Base-by-base conservation (phyloP, 1,284 basidiomycete genomes). In the Bjerkandera adusta region DNA sequence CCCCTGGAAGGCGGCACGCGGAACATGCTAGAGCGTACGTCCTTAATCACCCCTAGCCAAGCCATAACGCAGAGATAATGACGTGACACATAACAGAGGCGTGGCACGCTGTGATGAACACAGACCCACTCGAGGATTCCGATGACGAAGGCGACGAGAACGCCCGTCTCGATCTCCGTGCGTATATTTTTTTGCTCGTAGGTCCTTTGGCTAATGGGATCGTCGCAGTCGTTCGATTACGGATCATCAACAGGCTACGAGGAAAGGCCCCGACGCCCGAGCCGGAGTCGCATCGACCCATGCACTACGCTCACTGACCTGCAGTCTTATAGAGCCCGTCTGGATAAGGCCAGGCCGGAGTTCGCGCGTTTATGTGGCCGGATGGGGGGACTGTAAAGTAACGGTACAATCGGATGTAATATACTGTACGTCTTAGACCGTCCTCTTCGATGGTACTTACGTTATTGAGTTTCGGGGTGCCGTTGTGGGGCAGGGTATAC, bases 141-240 rank as follows among this genome's bases (percentile, higher is more conserved):
- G 82, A 84, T 54, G 77, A 79, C 34, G 77, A 83, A 52, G 76
- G 78, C 54, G 83, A 88, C 58, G 77, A 81, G 59, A 60, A 75
- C 51, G 68, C 71, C 16, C 72, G 76, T 32, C 61, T 69, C 33
- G 81, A 83, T 39, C 43, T 53, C 7, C 20, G 51, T 51, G 24
- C 43, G 51, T 45, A 13, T 21, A 32, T 30, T 18, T 22, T 11
- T 38, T 11, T 25, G 36, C 30, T 36, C 22, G 15, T 13, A 22
- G 32, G 22, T 12, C 30, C 25, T 20, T 52, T 20, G 13, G 43
- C 27, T 30, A 32, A 33, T 27, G 16, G 40, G 30, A n/a, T 46
- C 33, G 39, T 34, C 45, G 36, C 49, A 83, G 81, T 68, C 30
- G 73, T 76, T 51, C 76, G 83, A 38, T 68, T 85, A 54, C 69